Evolutionary conservation across 2,329 filamentous ascomycete genomes (phyloP).

Genomic region (Aureobasidium sp.): DNA sequence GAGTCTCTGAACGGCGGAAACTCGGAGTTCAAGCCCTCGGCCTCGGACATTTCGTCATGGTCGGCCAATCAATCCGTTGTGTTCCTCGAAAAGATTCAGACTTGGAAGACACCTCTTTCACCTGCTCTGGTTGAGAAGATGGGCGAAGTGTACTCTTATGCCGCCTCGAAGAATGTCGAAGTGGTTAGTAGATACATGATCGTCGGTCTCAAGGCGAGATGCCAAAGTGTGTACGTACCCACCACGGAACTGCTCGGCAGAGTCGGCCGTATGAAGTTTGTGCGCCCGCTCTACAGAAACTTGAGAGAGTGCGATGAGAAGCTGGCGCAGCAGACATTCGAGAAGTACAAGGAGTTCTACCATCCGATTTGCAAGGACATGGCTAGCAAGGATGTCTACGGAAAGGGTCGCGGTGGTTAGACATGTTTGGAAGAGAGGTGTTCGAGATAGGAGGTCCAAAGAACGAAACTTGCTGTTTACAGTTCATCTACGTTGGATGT

Average conservation of each 20-base stretch:
- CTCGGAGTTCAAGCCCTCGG: constrained; percentile 51
- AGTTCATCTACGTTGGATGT: neutral
- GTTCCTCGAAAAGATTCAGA: constrained; percentile 74
- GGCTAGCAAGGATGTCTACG: constrained; percentile 75
- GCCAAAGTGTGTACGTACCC: constrained; percentile 60
- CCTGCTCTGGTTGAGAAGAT: constrained; percentile 62
- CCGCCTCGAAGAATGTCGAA: constrained; percentile 76
- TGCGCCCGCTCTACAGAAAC: constrained; percentile 72
- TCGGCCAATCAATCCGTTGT: constrained; percentile 85
- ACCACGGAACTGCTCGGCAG: constrained; percentile 68
- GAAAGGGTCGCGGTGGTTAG: constrained; percentile 37
- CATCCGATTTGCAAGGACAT: constrained; percentile 85
- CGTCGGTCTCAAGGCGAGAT: constrained; percentile 69
- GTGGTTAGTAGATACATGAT: constrained; percentile 73
- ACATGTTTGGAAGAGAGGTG: neutral
- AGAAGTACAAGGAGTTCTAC: constrained; percentile 85
- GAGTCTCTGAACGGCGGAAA: constrained; percentile 42
- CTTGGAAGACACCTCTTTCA: constrained; percentile 57
- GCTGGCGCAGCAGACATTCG: constrained; percentile 74
- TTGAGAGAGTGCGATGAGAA: constrained; percentile 67
- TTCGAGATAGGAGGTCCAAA: neutral
- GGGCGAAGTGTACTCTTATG: constrained; percentile 67
- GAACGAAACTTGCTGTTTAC: neutral
- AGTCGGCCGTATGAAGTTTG: constrained; percentile 96
- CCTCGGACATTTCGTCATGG: constrained; percentile 65